Conservation (phyloP, 148 eudicot genomes). For the Dianthus caryophyllus region DNA sequence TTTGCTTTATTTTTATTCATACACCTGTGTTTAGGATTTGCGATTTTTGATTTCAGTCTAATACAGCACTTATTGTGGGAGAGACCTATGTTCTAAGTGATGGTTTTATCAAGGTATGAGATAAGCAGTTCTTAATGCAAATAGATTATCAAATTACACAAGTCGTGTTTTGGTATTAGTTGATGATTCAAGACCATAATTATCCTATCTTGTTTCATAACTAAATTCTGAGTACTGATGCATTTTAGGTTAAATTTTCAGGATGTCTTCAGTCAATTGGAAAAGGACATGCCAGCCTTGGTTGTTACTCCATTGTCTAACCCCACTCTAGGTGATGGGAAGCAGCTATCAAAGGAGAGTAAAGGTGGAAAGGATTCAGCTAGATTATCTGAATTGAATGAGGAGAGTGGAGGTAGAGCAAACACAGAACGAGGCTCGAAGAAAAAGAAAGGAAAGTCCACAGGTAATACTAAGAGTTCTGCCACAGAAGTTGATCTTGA, state of each 20-base stretch:
- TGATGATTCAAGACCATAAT: background rate
- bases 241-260: conserved; percentile 22
- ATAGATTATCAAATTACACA: background rate
- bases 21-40: conserved; percentile 6
- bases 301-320: conserved; percentile 33
- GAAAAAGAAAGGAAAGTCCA: conserved; percentile 83
- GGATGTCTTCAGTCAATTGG: conserved; percentile 68
- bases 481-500: conserved; percentile 50
- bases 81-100: conserved; percentile 80
- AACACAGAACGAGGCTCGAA: conserved; percentile 63
- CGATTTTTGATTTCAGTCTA: conserved; percentile 52
- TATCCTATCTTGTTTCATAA: background rate
- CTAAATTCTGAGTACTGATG: conserved; percentile 6
- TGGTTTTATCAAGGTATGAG: conserved; percentile 78
- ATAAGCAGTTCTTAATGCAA: background rate
- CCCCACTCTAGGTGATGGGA: conserved; percentile 32
- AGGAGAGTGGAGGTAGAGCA: conserved; percentile 52
- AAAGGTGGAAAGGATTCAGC: conserved; percentile 44
- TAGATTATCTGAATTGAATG: conserved; percentile 44
- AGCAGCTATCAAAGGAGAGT: conserved; percentile 36
- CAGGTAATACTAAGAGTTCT: conserved; percentile 42
- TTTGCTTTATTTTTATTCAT: background rate
- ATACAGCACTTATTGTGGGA: conserved; percentile 64
- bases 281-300: conserved; percentile 66
- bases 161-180: background rate